phyloP scores from a whole-genome alignment of 192 early-diverging fungal species.

The Coemansia sp. region DNA sequence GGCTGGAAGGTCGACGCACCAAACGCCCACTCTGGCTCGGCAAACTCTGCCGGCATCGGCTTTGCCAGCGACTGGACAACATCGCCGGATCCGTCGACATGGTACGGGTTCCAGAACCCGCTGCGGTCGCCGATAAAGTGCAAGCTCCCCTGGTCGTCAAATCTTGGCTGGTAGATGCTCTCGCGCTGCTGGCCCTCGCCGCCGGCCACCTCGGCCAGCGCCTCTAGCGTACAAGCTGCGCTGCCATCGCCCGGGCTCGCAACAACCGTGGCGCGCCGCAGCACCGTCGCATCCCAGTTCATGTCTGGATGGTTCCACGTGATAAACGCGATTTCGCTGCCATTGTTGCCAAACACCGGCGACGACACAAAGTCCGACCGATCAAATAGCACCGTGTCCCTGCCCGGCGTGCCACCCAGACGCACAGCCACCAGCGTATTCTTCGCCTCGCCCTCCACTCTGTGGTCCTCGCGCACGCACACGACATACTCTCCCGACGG shows the following conservation, averaged over 20 bases:
- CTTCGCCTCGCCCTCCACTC: constrained; percentile 43
- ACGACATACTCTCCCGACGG: constrained; percentile 57
- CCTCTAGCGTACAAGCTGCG: not conserved
- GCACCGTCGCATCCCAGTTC: constrained; percentile 74
- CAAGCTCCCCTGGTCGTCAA: constrained; percentile 57
- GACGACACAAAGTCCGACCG: constrained; percentile 68
- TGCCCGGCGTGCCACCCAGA: constrained; percentile 28
- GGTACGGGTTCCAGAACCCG: constrained; percentile 75
- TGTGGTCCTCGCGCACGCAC: constrained; percentile 71
- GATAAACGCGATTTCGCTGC: constrained; percentile 60
- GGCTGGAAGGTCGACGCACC: constrained; percentile 46
- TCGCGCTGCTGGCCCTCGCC: constrained; percentile 13
- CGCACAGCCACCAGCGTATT: constrained; percentile 62
- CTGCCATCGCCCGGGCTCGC: constrained; percentile 4
- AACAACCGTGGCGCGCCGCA: constrained; percentile 52
- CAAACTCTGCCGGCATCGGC: constrained; percentile 66
- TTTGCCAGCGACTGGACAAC: constrained; percentile 47
- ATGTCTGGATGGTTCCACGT: constrained; percentile 76
- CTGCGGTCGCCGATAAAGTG: constrained; percentile 67
- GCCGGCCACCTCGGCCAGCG: constrained; percentile 36
- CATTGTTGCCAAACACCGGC: constrained; percentile 58
- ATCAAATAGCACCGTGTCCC: constrained; percentile 46
- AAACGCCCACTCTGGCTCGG: constrained; percentile 58
- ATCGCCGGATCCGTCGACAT: constrained; percentile 35
- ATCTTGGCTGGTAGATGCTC: constrained; percentile 64